Base-by-base conservation (phyloP, 495 filamentous ascomycete genomes). In the Choiromyces venosus region DNA sequence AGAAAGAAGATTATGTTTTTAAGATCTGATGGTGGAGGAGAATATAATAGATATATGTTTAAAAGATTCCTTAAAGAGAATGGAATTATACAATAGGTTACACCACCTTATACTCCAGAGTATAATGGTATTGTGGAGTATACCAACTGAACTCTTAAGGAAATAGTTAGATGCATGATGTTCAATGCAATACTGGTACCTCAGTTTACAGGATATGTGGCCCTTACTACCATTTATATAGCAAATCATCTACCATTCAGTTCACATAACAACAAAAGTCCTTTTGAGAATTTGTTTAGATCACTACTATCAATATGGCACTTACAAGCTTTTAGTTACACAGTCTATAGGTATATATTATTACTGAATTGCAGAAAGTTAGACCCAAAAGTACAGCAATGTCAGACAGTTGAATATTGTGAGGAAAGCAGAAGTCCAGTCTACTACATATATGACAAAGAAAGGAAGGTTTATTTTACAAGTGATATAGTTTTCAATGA, bases 311-410 rank as follows among this genome's bases (percentile, higher is more conserved):
- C 44, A 10, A 52, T 52, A 2, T 6, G 7, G 0, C 1, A 52
- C 21, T 10, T n/a, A 2, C 0, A 2, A 9, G 44, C 25, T 0
- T 52, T 52, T 25, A 21, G 44, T 3, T 52, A 1, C 3, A 25
- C 21, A 0, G 44, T 21, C 0, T 25, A 52, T 2, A 2, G 44
- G 6, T 21, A 52, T 25, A 25, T 25, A 0, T 21, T 8, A 8
- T 7, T 9, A 25, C 21, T 0, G 6, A 52, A 0, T 3, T 8
- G 44, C 9, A 8, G 0, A 0, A 52, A 52, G 21, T 10, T 52
- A 4, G 44, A n/a, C 0, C 21, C 0, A 0, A 7, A 25, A 0
- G 21, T 0, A 9, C 19, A 1, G 7, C 1, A 25, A 52, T 52
- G 21, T 10, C 21, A 14, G 0, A n/a, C 25, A 8, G 25, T 52